These are phyloP conservation scores for Cutaneotrichosporon sp. DNA, from an alignment of 1,284 basidiomycete species.

Conservation along the genomic window DNA sequence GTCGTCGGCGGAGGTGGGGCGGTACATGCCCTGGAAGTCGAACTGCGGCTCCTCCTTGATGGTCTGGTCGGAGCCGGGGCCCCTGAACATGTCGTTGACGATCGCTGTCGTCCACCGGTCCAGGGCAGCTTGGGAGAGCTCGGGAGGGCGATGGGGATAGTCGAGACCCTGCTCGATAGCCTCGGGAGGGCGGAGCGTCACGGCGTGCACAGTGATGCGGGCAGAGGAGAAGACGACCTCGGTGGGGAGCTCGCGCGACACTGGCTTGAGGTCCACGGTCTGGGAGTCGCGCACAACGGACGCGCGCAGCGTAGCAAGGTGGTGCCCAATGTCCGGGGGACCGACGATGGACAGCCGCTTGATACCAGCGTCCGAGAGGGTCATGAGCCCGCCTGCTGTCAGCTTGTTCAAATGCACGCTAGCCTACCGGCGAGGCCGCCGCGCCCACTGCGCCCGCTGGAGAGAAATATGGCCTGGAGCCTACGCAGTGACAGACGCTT, in stretches of 20 bases:
- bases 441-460: slow-evolving; percentile 62
- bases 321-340: slow-evolving; percentile 69
- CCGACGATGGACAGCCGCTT: slow-evolving; percentile 66
- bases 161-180: not conserved
- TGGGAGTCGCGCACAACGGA: slow-evolving; percentile 32
- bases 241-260: slow-evolving; percentile 18
- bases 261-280: slow-evolving; percentile 18
- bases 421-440: slow-evolving; percentile 68
- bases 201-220: slow-evolving; percentile 36
- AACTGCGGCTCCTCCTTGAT: not conserved
- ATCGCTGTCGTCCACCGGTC: slow-evolving; percentile 16
- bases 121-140: not conserved
- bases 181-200: slow-evolving; percentile 27
- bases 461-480: slow-evolving; percentile 71
- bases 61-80: not conserved
- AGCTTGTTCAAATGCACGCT: not conserved
- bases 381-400: slow-evolving; percentile 73
- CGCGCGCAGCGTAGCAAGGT: slow-evolving; percentile 63
- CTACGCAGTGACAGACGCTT: slow-evolving; percentile 65
- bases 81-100: slow-evolving; percentile 35
- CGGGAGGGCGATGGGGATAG: slow-evolving; percentile 6
- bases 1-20: slow-evolving; percentile 21
- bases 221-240: slow-evolving; percentile 30
- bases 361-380: slow-evolving; percentile 70
- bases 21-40: slow-evolving; percentile 12